phyloP scores from a whole-genome alignment of 768 basidiomycete species.

The Lepiota venenata region DNA sequence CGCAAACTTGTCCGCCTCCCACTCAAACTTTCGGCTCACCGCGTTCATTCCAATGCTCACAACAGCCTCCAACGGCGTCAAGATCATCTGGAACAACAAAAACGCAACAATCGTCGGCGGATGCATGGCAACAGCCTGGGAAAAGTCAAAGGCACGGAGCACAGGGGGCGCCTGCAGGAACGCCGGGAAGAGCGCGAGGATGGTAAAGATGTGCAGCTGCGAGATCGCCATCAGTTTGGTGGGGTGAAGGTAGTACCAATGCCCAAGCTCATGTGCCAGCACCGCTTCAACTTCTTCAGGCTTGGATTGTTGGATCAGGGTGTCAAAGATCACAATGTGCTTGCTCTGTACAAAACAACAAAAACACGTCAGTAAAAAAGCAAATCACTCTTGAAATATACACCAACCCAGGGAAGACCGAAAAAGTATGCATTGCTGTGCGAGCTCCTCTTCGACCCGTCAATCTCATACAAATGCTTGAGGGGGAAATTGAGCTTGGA shows the following conservation, averaged over 20 bases:
- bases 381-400: not conserved
- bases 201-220: constrained; percentile 84
- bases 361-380: not conserved
- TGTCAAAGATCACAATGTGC: constrained; percentile 97
- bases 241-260: constrained; percentile 93
- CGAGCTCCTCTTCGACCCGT: constrained; percentile 92
- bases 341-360: constrained; percentile 74
- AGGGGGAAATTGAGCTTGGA: constrained; percentile 86
- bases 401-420: constrained; percentile 85
- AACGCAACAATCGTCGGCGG: constrained; percentile 86
- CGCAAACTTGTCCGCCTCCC: constrained; percentile 88
- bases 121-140: constrained; percentile 52
- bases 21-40: constrained; percentile 84
- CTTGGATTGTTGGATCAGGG: constrained; percentile 87
- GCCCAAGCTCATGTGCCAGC: constrained; percentile 91
- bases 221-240: constrained; percentile 84
- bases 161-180: constrained; percentile 81
- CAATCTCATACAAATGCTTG: constrained; percentile 94
- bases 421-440: constrained; percentile 99
- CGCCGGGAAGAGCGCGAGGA: constrained; percentile 86
- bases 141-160: constrained; percentile 79
- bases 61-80: constrained; percentile 76
- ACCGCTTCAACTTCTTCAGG: constrained; percentile 96
- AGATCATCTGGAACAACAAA: constrained; percentile 86
- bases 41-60: constrained; percentile 76